A percentile compares a stretch with the other conserved stretches of the same genome.
phyloP scores from a whole-genome alignment of 345 rosid species.

The Cardiospermum halicacabum region DNA sequence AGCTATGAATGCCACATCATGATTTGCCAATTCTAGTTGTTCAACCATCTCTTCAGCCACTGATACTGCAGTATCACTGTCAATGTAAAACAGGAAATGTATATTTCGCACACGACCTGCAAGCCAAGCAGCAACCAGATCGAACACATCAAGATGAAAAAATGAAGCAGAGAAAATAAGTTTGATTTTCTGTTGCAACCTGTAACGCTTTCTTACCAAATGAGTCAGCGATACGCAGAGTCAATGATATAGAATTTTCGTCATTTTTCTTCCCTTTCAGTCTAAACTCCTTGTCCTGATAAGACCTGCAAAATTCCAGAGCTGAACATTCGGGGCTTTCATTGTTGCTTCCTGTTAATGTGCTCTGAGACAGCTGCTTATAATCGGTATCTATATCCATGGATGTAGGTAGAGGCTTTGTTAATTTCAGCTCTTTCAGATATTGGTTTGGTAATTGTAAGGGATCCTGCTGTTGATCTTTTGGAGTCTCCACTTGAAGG shows the following conservation, averaged over 20 bases:
- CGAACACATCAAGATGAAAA: background rate
- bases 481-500: slow-evolving; percentile 36
- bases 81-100: slow-evolving; percentile 64
- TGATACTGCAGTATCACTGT: slow-evolving; percentile 61
- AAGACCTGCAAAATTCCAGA: slow-evolving; percentile 42
- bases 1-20: slow-evolving; percentile 68
- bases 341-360: slow-evolving; percentile 30
- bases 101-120: slow-evolving; percentile 56
- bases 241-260: slow-evolving; percentile 46
- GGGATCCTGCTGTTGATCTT: slow-evolving; percentile 27
- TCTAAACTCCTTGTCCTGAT: slow-evolving; percentile 41
- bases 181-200: background rate
- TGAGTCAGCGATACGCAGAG: slow-evolving; percentile 51
- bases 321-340: slow-evolving; percentile 27
- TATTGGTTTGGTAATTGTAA: slow-evolving; percentile 22
- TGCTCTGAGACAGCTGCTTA: slow-evolving; percentile 41
- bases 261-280: slow-evolving; percentile 46
- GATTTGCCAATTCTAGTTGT: slow-evolving; percentile 57
- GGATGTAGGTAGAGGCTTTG: slow-evolving; percentile 32
- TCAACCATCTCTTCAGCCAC: slow-evolving; percentile 83
- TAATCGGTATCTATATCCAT: slow-evolving; percentile 56
- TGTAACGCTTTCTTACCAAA: slow-evolving; percentile 40
- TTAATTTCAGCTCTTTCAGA: slow-evolving; percentile 24
- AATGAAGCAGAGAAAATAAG: background rate
- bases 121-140: background rate